Evolutionary conservation across 2,329 filamentous ascomycete species (phyloP).

Genomic region (Exophiala oligosperma): DNA sequence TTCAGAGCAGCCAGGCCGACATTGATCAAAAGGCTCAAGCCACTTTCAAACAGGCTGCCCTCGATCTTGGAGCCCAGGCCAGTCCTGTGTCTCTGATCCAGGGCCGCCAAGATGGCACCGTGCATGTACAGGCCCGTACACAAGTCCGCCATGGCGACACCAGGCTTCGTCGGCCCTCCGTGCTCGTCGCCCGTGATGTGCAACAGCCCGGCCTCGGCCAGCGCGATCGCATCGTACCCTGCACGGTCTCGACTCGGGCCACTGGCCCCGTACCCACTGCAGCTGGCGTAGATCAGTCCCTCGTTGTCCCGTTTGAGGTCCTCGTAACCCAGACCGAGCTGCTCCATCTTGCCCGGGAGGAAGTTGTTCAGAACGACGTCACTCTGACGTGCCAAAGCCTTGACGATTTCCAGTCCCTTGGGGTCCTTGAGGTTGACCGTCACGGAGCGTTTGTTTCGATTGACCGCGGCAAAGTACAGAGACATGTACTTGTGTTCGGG

Average conservation of each 20-base stretch:
- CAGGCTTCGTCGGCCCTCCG: slow-evolving; percentile 23
- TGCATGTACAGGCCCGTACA: slow-evolving; percentile 27
- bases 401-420: slow-evolving; percentile 13
- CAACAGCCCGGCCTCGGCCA: slow-evolving; percentile 26
- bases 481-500: slow-evolving; percentile 8
- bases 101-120: slow-evolving; percentile 27
- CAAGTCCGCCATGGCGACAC: slow-evolving; percentile 26
- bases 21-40: slow-evolving; percentile 30
- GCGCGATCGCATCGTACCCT: slow-evolving; percentile 28
- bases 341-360: slow-evolving; percentile 45
- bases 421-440: slow-evolving; percentile 19
- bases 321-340: slow-evolving; percentile 42
- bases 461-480: slow-evolving; percentile 19
- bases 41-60: slow-evolving; percentile 28
- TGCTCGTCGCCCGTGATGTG: slow-evolving; percentile 25
- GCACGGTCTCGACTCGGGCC: slow-evolving; percentile 39
- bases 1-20: slow-evolving; percentile 28
- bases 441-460: slow-evolving; percentile 22
- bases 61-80: slow-evolving; percentile 25
- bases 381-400: slow-evolving; percentile 9
- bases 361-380: slow-evolving; percentile 27
- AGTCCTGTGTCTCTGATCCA: slow-evolving; percentile 21
- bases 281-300: slow-evolving; percentile 50
- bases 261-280: slow-evolving; percentile 54
- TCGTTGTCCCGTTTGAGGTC: slow-evolving; percentile 44